A percentile compares a stretch with the other conserved stretches of the same genome.
phyloP scores from a whole-genome alignment of 345 rosid genomes.

The Rhizophora mangle region DNA sequence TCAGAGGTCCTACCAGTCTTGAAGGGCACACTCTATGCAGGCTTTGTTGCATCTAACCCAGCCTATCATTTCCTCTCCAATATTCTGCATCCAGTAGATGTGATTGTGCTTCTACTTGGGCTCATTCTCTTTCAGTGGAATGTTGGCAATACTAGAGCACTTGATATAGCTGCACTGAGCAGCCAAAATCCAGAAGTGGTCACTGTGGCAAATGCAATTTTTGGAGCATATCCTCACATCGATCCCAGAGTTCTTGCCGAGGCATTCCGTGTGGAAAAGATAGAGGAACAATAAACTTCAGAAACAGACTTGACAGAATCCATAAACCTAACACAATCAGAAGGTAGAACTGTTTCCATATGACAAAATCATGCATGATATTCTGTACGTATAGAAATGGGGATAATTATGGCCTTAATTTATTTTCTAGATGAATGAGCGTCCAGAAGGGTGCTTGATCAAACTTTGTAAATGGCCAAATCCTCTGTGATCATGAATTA shows the following conservation, averaged over 20 bases:
- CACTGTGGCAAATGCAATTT: conserved; percentile 5
- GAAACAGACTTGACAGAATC: neutral
- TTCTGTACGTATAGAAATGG: too few species aligned
- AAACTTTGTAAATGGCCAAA: too few species aligned
- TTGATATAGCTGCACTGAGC: too few species aligned
- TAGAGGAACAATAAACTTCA: conserved; percentile 3
- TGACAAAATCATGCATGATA: too few species aligned
- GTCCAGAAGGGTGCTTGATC: too few species aligned
- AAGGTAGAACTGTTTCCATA: too few species aligned
- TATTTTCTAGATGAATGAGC: too few species aligned
- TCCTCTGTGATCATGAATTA: too few species aligned
- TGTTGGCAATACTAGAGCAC: conserved; percentile 9
- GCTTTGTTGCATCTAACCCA: conserved; percentile 1
- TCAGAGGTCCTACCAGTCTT: conserved; percentile 15
- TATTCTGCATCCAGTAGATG: too few species aligned
- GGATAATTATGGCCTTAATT: too few species aligned
- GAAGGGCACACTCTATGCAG: conserved; percentile 14
- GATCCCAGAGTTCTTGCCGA: conserved; percentile 7
- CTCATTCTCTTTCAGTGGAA: conserved; percentile 21
- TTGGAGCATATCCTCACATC: neutral
- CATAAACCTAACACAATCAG: too few species aligned
- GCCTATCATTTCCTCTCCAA: too few species aligned
- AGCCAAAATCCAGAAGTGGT: neutral
- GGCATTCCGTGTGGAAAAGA: conserved; percentile 11
- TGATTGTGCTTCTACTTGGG: conserved; percentile 8